phyloP scores from a whole-genome alignment of 2,329 filamentous ascomycete genomes.

The Coniochaeta sp. region DNA sequence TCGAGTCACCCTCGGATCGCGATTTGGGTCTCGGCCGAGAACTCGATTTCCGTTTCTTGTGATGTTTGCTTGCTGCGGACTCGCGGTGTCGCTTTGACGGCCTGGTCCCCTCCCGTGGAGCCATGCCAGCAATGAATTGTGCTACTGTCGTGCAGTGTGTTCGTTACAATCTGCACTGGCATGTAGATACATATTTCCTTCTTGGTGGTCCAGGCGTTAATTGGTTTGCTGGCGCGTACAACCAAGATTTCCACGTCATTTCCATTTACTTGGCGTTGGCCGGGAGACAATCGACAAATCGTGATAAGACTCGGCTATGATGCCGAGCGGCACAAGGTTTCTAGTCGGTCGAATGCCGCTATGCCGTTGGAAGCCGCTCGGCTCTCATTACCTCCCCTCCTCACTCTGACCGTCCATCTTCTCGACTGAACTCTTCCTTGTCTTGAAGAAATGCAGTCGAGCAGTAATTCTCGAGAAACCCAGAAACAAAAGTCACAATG shows the following conservation, averaged over 20 bases:
- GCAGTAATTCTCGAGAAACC: too few species aligned
- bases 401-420: not conserved
- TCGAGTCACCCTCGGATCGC: conserved; percentile 6
- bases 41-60: conserved; percentile 12
- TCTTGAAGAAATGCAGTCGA: not conserved
- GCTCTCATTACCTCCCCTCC: not conserved
- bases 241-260: conserved; percentile 3
- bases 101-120: conserved; percentile 5
- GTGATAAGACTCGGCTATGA: not conserved
- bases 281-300: not conserved
- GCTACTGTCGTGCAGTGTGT: not conserved
- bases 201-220: not conserved
- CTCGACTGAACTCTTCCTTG: not conserved
- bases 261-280: not conserved
- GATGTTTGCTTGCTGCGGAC: conserved; percentile 9
- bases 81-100: conserved; percentile 10
- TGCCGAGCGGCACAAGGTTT: not conserved
- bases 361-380: conserved; percentile 1
- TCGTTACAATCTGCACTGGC: not conserved
- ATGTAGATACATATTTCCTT: conserved; percentile 1
- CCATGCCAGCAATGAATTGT: conserved; percentile 1
- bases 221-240: not conserved
- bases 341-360: not conserved
- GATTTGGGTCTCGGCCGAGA: conserved; percentile 8
- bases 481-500: not conserved